A percentile compares a stretch with the other conserved stretches of the same genome.
Evolutionary conservation across 169 alveolate genomes (phyloP).

Genomic region (Babesia microti): DNA sequence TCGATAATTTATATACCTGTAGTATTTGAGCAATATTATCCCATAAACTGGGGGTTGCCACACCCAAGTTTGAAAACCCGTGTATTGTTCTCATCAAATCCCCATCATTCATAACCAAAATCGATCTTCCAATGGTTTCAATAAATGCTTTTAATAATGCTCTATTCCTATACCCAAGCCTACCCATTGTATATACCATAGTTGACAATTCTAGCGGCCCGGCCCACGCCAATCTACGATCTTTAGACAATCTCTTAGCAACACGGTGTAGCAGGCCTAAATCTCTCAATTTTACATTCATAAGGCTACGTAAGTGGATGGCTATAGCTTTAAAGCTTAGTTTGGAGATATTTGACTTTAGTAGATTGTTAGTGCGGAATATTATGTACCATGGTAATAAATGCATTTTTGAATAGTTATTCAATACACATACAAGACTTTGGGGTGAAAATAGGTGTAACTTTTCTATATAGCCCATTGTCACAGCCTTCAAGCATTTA

Average conservation of each 20-base stretch:
- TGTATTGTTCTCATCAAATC: not conserved
- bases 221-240: not conserved
- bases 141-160: too few species aligned
- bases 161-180: constrained; percentile 11
- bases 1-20: too few species aligned
- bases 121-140: constrained; percentile 12
- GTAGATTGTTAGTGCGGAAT: constrained; percentile 32
- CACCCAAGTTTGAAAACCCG: too few species aligned
- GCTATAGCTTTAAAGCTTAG: constrained; percentile 37
- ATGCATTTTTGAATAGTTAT: constrained; percentile 27
- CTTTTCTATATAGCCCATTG: constrained; percentile 27
- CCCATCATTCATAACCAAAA: constrained; percentile 7
- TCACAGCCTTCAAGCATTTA: constrained; percentile 24
- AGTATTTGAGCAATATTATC: too few species aligned
- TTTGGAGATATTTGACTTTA: constrained; percentile 6
- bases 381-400: constrained; percentile 35
- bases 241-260: not conserved
- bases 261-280: constrained; percentile 17
- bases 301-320: constrained; percentile 26
- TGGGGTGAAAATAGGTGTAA: constrained; percentile 23
- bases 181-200: constrained; percentile 33
- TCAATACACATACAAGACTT: constrained; percentile 28
- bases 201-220: constrained; percentile 39
- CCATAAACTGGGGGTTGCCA: too few species aligned
- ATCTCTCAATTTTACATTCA: constrained; percentile 24